Evolutionary conservation across 1,284 basidiomycete genomes (phyloP), one percentile per base, ranked within the genome.

Genomic region (Cutaneotrichosporon sp.): DNA sequence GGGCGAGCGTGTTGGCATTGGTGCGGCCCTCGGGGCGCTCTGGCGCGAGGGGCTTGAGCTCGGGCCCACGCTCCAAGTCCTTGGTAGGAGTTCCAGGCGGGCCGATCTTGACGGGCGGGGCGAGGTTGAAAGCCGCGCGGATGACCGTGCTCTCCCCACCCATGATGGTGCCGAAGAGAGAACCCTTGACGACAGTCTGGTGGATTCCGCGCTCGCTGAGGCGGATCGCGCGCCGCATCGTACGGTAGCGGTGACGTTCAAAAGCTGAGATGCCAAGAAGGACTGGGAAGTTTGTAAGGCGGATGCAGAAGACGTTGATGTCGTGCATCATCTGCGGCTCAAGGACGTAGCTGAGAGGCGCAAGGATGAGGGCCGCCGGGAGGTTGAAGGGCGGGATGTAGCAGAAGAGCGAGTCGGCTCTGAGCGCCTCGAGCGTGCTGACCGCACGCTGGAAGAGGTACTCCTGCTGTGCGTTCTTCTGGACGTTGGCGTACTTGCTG

Each of bases 361-460:
- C 88, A 55, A 95, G 84, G 63, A 93, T 82, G 21, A 86, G 65
- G 72, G 92, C 88, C 0, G 92, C 92, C 4, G 75, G 22, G 32
- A 81, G 69, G 65, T 81, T 81, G 67, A 81, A 65, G 3, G 91
- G 91, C 2, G 90, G 91, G 69, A 92, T 88, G 75, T 94, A 95
- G 58, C 89, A 91, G 81, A 95, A 92, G n/a, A 96, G 82, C 0
- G 90, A 90, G 76, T 94, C 91, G 7, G 88, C 88, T 77, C 92
- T 92, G 74, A 92, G 89, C 10, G 92, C 91, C 83, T 95, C 91
- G 60, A 97, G 90, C 0, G 92, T 95, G 34, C 85, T 83, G 64
- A 97, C 90, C 2, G 91, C 87, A 72, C 86, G 89, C 79, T 96
- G 91, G 80, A 92, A 97, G 47, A 96, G 82, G 80, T 92, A 90